A percentile compares a stretch with the other conserved stretches of the same genome.
phyloP scores from a whole-genome alignment of 176 grass and related monocot genomes.

The Pharus latifolius region DNA sequence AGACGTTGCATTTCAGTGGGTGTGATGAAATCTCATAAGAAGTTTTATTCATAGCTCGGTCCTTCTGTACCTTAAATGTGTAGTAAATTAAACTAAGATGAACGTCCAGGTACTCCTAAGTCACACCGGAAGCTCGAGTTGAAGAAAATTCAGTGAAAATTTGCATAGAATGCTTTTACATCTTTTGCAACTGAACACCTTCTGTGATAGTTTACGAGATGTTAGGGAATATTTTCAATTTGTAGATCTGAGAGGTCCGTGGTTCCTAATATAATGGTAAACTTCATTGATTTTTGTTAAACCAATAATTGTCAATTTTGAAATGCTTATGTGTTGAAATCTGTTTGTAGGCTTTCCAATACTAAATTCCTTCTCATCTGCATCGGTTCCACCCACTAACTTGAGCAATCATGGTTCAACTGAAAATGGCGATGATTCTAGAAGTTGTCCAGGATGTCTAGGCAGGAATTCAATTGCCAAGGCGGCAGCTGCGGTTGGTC shows the following conservation, averaged over 20 bases:
- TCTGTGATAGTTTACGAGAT: neutral
- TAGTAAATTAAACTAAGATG: neutral
- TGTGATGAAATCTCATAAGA: too few relatives aligned
- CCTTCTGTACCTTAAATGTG: neutral
- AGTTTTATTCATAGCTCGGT: neutral
- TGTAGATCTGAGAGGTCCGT: neutral
- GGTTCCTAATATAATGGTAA: neutral
- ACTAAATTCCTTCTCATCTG: slow-evolving; percentile 17
- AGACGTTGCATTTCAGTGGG: too few relatives aligned
- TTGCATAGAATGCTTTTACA: too few relatives aligned
- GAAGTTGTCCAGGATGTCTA: slow-evolving; percentile 43
- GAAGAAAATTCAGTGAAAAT: neutral
- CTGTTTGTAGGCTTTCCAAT: slow-evolving; percentile 16
- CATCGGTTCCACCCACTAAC: slow-evolving; percentile 23
- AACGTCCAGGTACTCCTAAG: too few relatives aligned
- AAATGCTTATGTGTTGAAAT: slow-evolving; percentile 8
- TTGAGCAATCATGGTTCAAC: slow-evolving; percentile 14
- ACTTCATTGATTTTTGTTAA: neutral
- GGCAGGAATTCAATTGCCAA: slow-evolving; percentile 61
- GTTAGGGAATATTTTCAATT: neutral
- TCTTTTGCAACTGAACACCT: neutral
- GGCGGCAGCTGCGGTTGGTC: slow-evolving; percentile 55
- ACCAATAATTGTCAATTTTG: neutral
- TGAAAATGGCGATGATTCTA: slow-evolving; percentile 39
- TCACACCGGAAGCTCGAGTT: neutral